Evolutionary conservation across 225 moss, liverwort and hornwort genomes (phyloP), one percentile per base, ranked within the genome.

Genomic region (Sphagnum tenellum): DNA sequence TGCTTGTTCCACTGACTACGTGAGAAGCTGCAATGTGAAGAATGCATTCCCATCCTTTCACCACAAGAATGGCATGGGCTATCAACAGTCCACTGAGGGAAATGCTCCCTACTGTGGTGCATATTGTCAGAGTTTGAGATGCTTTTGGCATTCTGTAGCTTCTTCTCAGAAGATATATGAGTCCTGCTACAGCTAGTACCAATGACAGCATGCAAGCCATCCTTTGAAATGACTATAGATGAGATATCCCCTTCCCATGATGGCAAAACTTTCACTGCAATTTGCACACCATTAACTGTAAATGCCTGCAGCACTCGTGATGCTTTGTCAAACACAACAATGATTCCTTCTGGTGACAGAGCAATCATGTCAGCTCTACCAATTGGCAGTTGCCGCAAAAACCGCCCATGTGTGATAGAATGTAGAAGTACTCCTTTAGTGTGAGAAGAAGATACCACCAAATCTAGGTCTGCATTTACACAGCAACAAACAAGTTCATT

Each of bases 391-490:
- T 80, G 90, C 58, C 87, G 81, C 44, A 98, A 64, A 73, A 93
- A 89, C 14, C 90, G 85, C 13, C 98, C 98, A 64, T 82, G 77
- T 11, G 75, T 81, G 54, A 98, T 88, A 49, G 98, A 93, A 69
- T 98, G 93, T 49, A 98, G 82, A 60, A 98, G 89, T 54, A 98
- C 93, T 4, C 98, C 98, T 51, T 78, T 87, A 50, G 77, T 73
- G 46, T 74, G 74, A 48, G 98, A 98, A 66, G 90, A 85, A 8
- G 93, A 93, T 10, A 89, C 90, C 10, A 90, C 90, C 9, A 98
- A 80, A 71, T 98, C 98, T 54, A 98, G 79, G 66, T 98, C 98
- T 50, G 82, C 80, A 68, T 93, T 93, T 44, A 91, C 90, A 77
- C 85, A 71, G 55, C 98, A 93, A 64, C 85, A 93, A 54, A 89